Evolutionary conservation across 2,329 filamentous ascomycete genomes (phyloP).

Genomic region (Huntiella bhutanensis): DNA sequence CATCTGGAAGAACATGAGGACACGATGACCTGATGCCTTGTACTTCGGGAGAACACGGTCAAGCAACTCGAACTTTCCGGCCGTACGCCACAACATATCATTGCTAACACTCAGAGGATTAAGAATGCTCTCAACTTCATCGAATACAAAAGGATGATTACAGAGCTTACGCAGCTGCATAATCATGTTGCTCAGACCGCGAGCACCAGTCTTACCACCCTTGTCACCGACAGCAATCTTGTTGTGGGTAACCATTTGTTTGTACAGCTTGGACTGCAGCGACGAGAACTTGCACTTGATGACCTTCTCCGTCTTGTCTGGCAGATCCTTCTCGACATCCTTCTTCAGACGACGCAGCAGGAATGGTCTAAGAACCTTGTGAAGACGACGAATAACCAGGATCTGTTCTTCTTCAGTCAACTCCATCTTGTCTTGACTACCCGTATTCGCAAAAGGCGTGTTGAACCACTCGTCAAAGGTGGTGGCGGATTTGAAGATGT

Average conservation of each 20-base stretch:
- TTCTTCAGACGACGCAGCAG: slow-evolving; percentile 96
- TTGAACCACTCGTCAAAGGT: slow-evolving; percentile 99
- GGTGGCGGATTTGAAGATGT: slow-evolving; percentile 97
- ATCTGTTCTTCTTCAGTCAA: slow-evolving; percentile 98
- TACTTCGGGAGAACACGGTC: slow-evolving; percentile 91
- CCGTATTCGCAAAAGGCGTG: slow-evolving; percentile 95
- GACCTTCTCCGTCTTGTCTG: slow-evolving; percentile 97
- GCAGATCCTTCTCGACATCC: slow-evolving; percentile 96
- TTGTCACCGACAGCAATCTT: slow-evolving; percentile 89
- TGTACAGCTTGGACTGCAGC: slow-evolving; percentile 82
- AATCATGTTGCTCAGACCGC: slow-evolving; percentile 96
- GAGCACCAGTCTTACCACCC: slow-evolving; percentile 82
- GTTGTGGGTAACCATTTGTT: slow-evolving; percentile 92
- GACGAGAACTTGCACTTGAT: slow-evolving; percentile 98
- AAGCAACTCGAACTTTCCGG: slow-evolving; percentile 91
- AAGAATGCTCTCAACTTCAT: slow-evolving; percentile 95
- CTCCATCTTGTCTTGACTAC: slow-evolving; percentile 96
- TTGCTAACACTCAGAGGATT: slow-evolving; percentile 79
- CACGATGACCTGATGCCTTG: slow-evolving; percentile 72
- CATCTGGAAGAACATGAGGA: slow-evolving; percentile 99
- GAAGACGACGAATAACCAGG: slow-evolving; percentile 90
- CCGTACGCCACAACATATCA: slow-evolving; percentile 83
- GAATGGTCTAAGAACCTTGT: slow-evolving; percentile 96
- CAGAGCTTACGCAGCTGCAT: slow-evolving; percentile 98
- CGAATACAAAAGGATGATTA: slow-evolving; percentile 97